Evolutionary conservation across 257 asterid species (phyloP), one percentile per base, ranked within the genome.

Genomic region (Lithospermum erythrorhizon): DNA sequence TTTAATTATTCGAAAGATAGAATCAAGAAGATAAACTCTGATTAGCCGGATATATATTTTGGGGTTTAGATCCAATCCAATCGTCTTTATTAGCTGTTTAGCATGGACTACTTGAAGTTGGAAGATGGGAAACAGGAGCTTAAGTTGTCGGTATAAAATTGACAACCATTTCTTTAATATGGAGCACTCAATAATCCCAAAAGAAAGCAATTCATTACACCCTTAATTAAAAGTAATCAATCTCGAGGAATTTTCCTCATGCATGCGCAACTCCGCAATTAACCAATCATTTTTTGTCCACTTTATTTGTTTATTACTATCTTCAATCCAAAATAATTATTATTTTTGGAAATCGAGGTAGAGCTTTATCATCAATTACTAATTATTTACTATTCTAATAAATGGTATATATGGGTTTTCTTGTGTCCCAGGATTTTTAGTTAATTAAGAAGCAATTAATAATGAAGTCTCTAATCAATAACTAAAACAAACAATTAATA

Each of bases 61-160:
- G 56, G 56, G 19, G 57, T 41, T 66, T 47, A 58, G 27, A 57
- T 55, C 67, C 64, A 65, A 65, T 61, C 15, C 18, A 13, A 9
- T 41, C 49, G 49, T 41, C 15, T 64, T 27, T 63, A 78, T 67
- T 68, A 70, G 79, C 73, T 74, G 75, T 63, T 75, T 57, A 65
- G 78, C 73, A 75, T 58, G 57, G 23, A 47, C 25, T 32, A 62
- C 6, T 53, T 57, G 25, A 57, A 81, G 83, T 69, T 82, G 75
- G 87, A 68, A 67, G 72, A 82, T 69, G 69, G 83, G 87, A 73
- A 81, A 71, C 87, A 81, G n/a, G 72, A 63, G 72, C 64, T 32
- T 24, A 48, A 69, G 61, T 58, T 78, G 87, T 68, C 82, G 87
- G 83, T 61, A 73, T 70, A 73, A 78, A 71, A 66, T 70, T 73